Percentiles rank a stretch among this genome's conserved stretches.
These are phyloP conservation scores for Alternaria burnsii DNA, from an alignment of 2,329 filamentous ascomycete genomes.

Conservation along the genomic window DNA sequence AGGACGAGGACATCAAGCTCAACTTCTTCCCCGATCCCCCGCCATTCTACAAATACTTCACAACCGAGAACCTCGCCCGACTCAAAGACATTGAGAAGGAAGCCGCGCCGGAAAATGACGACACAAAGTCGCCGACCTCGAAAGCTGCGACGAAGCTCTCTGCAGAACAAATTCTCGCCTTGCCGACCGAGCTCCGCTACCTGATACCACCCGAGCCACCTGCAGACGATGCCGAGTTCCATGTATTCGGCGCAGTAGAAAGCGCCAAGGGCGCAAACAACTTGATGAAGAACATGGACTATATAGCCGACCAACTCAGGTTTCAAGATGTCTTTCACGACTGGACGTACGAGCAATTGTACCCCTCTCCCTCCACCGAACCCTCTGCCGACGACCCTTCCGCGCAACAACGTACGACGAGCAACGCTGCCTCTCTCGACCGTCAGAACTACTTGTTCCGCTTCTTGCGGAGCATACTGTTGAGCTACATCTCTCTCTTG, in stretches of 20 bases:
- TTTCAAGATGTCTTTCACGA: constrained; percentile 68
- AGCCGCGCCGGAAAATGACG: constrained; percentile 20
- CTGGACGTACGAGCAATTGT: constrained; percentile 76
- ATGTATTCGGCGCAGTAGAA: constrained; percentile 75
- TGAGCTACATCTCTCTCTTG: constrained; percentile 88
- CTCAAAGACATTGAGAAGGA: constrained; percentile 61
- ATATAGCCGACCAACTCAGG: constrained; percentile 38
- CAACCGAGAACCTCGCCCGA: constrained; percentile 72
- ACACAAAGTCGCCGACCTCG: constrained; percentile 9
- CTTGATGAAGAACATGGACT: constrained; percentile 38
- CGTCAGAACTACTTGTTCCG: constrained; percentile 72
- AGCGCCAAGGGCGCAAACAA: constrained; percentile 35
- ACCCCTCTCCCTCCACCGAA: constrained; percentile 51
- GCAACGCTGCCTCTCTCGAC: constrained; percentile 59
- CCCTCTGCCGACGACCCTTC: constrained; percentile 36
- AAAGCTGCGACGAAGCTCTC: constrained; percentile 23
- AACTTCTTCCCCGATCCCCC: constrained; percentile 82
- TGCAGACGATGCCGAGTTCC: constrained; percentile 69
- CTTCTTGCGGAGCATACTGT: constrained; percentile 81
- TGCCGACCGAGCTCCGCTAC: constrained; percentile 76
- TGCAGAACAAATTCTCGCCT: constrained; percentile 48
- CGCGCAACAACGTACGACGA: constrained; percentile 35
- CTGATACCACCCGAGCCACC: constrained; percentile 85
- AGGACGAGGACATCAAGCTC: constrained; percentile 34
- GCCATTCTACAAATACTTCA: constrained; percentile 90